These are phyloP conservation scores for Bacterosira constricta DNA, from an alignment of 108 stramenopile species.

Conservation along the genomic window DNA sequence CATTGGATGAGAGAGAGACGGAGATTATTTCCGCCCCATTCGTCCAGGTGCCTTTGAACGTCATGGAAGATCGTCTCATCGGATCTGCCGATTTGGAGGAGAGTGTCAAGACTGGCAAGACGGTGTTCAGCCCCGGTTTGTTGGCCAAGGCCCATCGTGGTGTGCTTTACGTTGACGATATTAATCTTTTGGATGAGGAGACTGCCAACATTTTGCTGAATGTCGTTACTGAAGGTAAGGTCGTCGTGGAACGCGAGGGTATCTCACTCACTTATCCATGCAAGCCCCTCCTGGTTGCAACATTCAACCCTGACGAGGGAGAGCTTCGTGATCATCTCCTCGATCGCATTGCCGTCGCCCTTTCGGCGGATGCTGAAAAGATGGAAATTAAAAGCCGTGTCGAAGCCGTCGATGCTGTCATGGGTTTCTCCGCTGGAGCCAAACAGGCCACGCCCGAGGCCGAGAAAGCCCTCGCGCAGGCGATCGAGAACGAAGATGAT, in stretches of 20 bases:
- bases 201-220: conserved; percentile 91
- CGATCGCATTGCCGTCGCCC: conserved; percentile 91
- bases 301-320: conserved; percentile 98
- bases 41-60: conserved; percentile 95
- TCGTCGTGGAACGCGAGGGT: conserved; percentile 95
- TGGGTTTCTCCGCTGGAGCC: conserved; percentile 74
- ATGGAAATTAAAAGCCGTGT: conserved; percentile 83
- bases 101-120: conserved; percentile 88
- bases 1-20: conserved; percentile 86
- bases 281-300: conserved; percentile 90
- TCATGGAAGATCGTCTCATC: conserved; percentile 96
- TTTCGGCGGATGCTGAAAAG: conserved; percentile 86
- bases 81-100: conserved; percentile 95
- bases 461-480: conserved; percentile 64
- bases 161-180: conserved; percentile 95
- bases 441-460: conserved; percentile 65
- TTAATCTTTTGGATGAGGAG: conserved; percentile 94
- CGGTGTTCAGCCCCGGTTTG: conserved; percentile 93
- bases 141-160: conserved; percentile 95
- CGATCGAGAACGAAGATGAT: conserved; percentile 90
- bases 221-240: conserved; percentile 89
- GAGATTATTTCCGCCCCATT: conserved; percentile 91
- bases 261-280: conserved; percentile 91
- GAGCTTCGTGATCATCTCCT: conserved; percentile 94
- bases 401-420: conserved; percentile 84